A percentile compares a stretch with the other conserved stretches of the same genome.
These are phyloP conservation scores for Diaporthe citri DNA, from an alignment of 2,329 filamentous ascomycete species.

Conservation along the genomic window DNA sequence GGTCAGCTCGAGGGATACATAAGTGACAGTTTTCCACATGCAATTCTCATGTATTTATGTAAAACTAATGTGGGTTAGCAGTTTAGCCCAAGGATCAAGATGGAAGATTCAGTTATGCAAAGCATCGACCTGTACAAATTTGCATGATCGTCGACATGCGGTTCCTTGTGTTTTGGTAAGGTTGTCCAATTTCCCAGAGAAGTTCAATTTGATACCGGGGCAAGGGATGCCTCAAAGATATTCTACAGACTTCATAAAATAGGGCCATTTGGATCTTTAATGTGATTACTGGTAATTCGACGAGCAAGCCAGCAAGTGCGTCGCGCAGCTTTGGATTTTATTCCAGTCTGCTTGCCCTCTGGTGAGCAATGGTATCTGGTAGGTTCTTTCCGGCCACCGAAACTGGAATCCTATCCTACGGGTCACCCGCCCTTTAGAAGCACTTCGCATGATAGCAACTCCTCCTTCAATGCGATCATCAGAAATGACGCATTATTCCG, in stretches of 20 bases:
- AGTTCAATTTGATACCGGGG: background rate
- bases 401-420: too few species aligned
- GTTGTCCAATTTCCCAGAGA: background rate
- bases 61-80: background rate
- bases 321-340: background rate
- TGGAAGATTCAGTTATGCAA: background rate
- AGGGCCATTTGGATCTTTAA: accelerated
- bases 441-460: background rate
- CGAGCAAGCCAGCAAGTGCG: background rate
- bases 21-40: background rate
- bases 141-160: background rate
- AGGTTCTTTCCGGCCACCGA: background rate
- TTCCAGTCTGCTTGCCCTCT: background rate
- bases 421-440: background rate
- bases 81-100: background rate
- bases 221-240: too few species aligned
- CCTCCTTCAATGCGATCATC: background rate
- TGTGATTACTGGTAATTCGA: background rate
- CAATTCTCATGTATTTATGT: background rate
- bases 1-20: background rate
- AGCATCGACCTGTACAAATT: background rate
- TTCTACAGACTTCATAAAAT: too few species aligned
- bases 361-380: background rate
- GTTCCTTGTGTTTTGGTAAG: background rate
- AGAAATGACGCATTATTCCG: background rate